A percentile compares a stretch with the other conserved stretches of the same genome.
phyloP scores from a whole-genome alignment of 2,329 filamentous ascomycete genomes.

The Bimuria novae-zelandiae region DNA sequence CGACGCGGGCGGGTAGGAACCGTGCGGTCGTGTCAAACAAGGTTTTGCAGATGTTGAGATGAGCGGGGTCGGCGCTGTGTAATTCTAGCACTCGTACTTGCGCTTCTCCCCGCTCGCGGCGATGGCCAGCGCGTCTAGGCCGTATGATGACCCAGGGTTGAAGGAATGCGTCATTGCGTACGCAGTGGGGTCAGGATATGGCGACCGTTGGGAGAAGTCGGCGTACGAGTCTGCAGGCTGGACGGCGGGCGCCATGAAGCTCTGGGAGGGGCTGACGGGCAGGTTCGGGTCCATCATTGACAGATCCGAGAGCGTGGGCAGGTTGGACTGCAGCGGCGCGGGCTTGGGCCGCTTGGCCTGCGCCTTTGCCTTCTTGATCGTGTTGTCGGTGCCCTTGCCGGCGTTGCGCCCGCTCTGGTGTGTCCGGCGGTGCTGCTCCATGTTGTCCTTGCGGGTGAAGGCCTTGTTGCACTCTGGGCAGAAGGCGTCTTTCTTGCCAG shows the following conservation, averaged over 20 bases:
- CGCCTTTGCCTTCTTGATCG: slow-evolving; percentile 45
- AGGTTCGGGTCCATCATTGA: slow-evolving; percentile 37
- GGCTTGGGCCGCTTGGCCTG: slow-evolving; percentile 41
- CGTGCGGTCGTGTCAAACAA: too few relatives aligned
- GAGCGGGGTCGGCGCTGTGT: background rate
- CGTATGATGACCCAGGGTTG: slow-evolving; percentile 32
- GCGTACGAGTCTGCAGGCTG: slow-evolving; percentile 30
- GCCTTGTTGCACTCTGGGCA: slow-evolving; percentile 75
- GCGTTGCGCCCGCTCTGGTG: slow-evolving; percentile 62
- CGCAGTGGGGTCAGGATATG: slow-evolving; percentile 36
- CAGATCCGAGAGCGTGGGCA: slow-evolving; percentile 21
- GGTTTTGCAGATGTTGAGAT: too few relatives aligned
- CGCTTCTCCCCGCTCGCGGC: slow-evolving; percentile 46
- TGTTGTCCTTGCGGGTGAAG: slow-evolving; percentile 82
- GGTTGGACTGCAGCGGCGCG: slow-evolving; percentile 33
- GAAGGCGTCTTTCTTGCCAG: slow-evolving; percentile 76
- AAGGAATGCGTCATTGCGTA: slow-evolving; percentile 31
- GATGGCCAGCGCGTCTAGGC: slow-evolving; percentile 45
- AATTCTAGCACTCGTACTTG: slow-evolving; percentile 36
- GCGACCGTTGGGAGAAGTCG: slow-evolving; percentile 29
- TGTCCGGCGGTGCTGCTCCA: slow-evolving; percentile 82
- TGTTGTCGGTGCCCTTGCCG: slow-evolving; percentile 37
- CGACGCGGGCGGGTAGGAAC: too few relatives aligned
- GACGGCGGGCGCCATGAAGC: slow-evolving; percentile 32
- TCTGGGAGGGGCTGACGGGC: slow-evolving; percentile 30